Conservation (phyloP, 352 stramenopile species). For the Phytopythium chamaehyphon region DNA sequence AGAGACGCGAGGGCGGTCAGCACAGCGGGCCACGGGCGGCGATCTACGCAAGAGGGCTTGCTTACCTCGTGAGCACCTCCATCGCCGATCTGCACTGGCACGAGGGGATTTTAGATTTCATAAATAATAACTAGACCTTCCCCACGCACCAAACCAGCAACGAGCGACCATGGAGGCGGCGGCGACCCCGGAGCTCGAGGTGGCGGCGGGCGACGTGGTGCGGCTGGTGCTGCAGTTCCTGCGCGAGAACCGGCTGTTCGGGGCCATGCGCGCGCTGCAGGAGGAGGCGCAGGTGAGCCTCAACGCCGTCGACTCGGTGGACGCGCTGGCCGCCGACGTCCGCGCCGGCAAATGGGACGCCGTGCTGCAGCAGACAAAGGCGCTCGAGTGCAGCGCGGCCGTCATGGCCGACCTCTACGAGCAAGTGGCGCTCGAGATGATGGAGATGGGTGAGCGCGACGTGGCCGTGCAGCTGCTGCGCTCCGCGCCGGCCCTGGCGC, state of each 20-base stretch:
- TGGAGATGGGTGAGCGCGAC: constrained; percentile 79
- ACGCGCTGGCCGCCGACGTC: constrained; percentile 79
- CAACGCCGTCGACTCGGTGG: constrained; percentile 84
- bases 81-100: too few species aligned
- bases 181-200: constrained; percentile 37
- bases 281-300: constrained; percentile 85
- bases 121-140: too few species aligned
- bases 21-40: too few species aligned
- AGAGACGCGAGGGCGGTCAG: not conserved
- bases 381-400: constrained; percentile 53
- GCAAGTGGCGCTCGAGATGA: constrained; percentile 83
- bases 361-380: constrained; percentile 86
- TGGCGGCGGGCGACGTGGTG: constrained; percentile 76
- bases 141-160: not conserved
- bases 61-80: constrained; percentile 4
- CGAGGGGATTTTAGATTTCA: too few species aligned
- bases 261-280: constrained; percentile 80
- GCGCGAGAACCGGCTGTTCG: constrained; percentile 86
- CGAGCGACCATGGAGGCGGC: not conserved
- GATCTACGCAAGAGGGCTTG: too few species aligned
- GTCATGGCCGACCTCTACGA: constrained; percentile 90
- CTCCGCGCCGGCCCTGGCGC: constrained; percentile 34
- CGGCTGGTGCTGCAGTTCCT: constrained; percentile 92
- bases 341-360: constrained; percentile 81
- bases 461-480: constrained; percentile 69